These are phyloP conservation scores for Phialocephala sp. DNA, from an alignment of 2,329 filamentous ascomycete genomes.

Conservation along the genomic window DNA sequence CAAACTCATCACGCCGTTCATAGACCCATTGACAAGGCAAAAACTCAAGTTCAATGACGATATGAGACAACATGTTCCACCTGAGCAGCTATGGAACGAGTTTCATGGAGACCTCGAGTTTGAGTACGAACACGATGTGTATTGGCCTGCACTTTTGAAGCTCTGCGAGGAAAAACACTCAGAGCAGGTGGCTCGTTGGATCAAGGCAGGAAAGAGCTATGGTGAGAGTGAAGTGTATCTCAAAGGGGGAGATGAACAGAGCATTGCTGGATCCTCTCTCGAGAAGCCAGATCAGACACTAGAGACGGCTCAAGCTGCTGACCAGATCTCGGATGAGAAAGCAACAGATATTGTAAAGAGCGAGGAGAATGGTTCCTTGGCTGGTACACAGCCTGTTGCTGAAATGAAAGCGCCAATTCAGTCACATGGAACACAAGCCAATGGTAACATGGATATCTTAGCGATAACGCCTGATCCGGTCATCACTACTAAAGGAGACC, in stretches of 20 bases:
- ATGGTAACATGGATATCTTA: neutral
- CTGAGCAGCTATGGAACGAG: constrained; percentile 80
- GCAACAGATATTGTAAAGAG: neutral
- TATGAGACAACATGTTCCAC: constrained; percentile 79
- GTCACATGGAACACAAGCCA: neutral
- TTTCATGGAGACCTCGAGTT: constrained; percentile 82
- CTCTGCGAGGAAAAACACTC: constrained; percentile 70
- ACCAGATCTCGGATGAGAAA: constrained; percentile 10
- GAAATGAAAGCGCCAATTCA: constrained; percentile 6
- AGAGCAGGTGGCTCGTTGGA: constrained; percentile 73
- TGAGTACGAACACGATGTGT: constrained; percentile 84
- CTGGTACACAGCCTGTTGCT: neutral
- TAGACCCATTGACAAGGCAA: constrained; percentile 89
- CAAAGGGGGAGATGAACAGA: constrained; percentile 58
- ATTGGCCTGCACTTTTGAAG: constrained; percentile 86
- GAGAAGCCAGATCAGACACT: constrained; percentile 2
- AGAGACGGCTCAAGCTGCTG: neutral
- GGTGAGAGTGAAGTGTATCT: constrained; percentile 90
- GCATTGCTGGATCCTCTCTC: constrained; percentile 24
- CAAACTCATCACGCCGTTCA: constrained; percentile 94
- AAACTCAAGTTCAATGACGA: constrained; percentile 99
- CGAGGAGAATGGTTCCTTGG: constrained; percentile 10
- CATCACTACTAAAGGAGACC: constrained; percentile 4
- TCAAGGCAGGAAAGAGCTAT: constrained; percentile 76
- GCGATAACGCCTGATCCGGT: neutral